These are phyloP conservation scores for Arthrobotrys pseudoclavata DNA, from an alignment of 2,329 filamentous ascomycete genomes.

Conservation along the genomic window DNA sequence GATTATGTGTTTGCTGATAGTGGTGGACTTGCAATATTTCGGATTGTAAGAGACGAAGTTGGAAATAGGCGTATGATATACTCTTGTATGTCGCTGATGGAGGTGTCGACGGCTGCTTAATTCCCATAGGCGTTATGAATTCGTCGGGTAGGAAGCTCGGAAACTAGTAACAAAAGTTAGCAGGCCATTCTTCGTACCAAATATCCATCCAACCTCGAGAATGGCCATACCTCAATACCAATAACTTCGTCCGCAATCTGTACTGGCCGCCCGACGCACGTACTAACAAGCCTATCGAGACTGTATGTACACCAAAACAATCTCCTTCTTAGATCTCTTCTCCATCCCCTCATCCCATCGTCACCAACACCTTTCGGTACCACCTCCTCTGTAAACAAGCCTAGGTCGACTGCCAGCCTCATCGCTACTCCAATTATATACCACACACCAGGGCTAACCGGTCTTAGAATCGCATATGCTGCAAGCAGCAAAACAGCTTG, in stretches of 20 bases:
- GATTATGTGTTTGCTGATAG: conserved; percentile 82
- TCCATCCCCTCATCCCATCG: conserved; percentile 81
- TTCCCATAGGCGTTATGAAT: conserved; percentile 84
- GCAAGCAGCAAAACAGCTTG: conserved; percentile 93
- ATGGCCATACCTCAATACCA: conserved; percentile 76
- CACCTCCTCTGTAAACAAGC: conserved; percentile 89
- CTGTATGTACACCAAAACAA: conserved; percentile 99
- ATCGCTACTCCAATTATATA: conserved; percentile 97
- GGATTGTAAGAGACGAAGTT: conserved; percentile 87
- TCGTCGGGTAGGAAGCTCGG: conserved; percentile 89
- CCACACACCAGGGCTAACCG: conserved; percentile 93
- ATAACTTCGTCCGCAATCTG: conserved; percentile 97
- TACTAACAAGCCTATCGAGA: conserved; percentile 92
- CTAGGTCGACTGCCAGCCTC: conserved; percentile 88
- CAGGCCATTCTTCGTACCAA: not conserved
- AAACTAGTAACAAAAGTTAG: conserved; percentile 69
- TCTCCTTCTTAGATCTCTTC: conserved; percentile 85
- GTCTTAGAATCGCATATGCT: conserved; percentile 89
- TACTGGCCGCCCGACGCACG: conserved; percentile 91
- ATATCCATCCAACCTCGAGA: not conserved
- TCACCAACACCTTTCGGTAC: conserved; percentile 68
- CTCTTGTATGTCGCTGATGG: conserved; percentile 86
- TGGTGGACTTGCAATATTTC: conserved; percentile 95
- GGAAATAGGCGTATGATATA: conserved; percentile 92
- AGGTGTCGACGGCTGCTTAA: conserved; percentile 70